A percentile compares a stretch with the other conserved stretches of the same genome.
Conservation (phyloP, 257 asterid species). For the Solanum habrochaites region DNA sequence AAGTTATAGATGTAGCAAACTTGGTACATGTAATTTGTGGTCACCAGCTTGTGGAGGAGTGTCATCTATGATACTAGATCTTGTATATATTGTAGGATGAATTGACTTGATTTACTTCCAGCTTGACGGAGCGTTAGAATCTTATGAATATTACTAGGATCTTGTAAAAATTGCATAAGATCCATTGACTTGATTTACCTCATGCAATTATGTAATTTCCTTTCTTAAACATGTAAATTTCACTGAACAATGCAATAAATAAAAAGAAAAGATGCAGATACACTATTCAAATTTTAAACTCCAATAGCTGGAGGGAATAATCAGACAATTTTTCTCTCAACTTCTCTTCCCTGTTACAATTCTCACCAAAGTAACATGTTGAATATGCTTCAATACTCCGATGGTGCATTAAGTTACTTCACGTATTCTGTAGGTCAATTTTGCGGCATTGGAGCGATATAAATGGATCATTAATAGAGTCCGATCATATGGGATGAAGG, state of each 20-base stretch:
- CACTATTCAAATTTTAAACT: background rate
- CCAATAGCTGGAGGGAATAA: background rate
- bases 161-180: background rate
- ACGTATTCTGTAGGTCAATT: constrained; percentile 48
- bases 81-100: background rate
- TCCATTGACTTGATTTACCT: background rate
- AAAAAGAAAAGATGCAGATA: background rate
- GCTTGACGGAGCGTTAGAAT: background rate
- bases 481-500: constrained; percentile 88
- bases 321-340: background rate
- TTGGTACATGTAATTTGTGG: background rate
- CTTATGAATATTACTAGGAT: background rate
- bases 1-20: background rate
- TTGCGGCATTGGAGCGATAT: constrained; percentile 89
- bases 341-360: background rate
- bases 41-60: background rate
- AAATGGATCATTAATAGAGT: constrained; percentile 81
- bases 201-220: background rate
- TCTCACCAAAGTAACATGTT: background rate
- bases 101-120: background rate
- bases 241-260: background rate
- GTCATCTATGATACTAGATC: background rate
- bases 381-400: background rate
- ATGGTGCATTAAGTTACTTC: background rate
- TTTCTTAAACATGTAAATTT: background rate